phyloP scores from a whole-genome alignment of 23 red algal species.

The Agarophyton chilense region DNA sequence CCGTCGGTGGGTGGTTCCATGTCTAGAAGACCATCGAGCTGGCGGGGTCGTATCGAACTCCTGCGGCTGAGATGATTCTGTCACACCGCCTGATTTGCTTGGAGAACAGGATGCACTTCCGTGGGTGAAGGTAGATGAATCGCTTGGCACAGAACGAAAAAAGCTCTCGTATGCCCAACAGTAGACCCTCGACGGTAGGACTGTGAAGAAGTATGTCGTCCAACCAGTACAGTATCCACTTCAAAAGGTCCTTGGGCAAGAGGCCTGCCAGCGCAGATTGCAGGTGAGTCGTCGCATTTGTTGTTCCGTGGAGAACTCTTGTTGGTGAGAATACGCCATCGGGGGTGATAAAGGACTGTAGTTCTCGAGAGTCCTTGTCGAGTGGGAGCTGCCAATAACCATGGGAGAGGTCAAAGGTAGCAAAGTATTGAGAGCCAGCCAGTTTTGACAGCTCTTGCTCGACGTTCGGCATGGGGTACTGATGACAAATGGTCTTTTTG shows the following conservation, averaged over 20 bases:
- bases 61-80: not conserved
- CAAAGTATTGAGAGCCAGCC: not conserved
- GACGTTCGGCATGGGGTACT: not conserved
- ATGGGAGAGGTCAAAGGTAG: not conserved
- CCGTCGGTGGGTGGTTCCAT: not conserved
- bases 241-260: not conserved
- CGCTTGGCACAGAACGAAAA: not conserved
- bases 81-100: not conserved
- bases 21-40: not conserved
- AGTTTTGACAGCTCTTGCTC: not conserved
- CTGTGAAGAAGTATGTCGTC: not conserved
- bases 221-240: not conserved
- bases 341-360: not conserved
- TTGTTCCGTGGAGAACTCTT: not conserved
- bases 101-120: not conserved
- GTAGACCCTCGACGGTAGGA: not conserved
- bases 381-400: not conserved
- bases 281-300: not conserved
- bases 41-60: not conserved
- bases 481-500: not conserved
- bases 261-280: not conserved
- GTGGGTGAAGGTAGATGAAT: not conserved
- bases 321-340: not conserved
- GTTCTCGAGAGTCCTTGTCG: not conserved
- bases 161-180: not conserved